Conservation (phyloP, 225 moss, liverwort and hornwort species). For the Thuidium tamariscinum region DNA sequence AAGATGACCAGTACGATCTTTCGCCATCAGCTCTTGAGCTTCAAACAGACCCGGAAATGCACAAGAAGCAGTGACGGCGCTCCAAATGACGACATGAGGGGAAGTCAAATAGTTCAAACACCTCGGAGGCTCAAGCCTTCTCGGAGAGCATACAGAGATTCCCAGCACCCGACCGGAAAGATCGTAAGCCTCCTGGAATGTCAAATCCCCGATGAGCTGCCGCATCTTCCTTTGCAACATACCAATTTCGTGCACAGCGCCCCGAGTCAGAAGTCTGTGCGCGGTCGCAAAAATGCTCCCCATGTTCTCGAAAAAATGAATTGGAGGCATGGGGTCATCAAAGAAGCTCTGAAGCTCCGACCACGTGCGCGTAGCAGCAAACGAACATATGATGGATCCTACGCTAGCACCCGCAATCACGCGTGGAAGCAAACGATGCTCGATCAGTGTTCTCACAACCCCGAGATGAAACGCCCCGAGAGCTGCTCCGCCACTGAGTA, state of each 20-base stretch:
- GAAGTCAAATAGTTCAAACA: slow-evolving; percentile 94
- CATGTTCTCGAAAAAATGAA: slow-evolving; percentile 96
- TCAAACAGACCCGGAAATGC: slow-evolving; percentile 96
- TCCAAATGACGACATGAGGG: slow-evolving; percentile 99
- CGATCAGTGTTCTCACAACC: slow-evolving; percentile 88
- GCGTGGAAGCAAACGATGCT: slow-evolving; percentile 82
- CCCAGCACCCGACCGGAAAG: slow-evolving; percentile 92
- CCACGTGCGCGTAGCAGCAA: slow-evolving; percentile 98
- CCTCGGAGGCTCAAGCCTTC: slow-evolving; percentile 83
- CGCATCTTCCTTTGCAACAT: slow-evolving; percentile 82
- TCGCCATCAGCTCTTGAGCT: slow-evolving; percentile 99
- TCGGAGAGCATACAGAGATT: slow-evolving; percentile 89
- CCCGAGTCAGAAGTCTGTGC: slow-evolving; percentile 83
- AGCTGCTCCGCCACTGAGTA: slow-evolving; percentile 93
- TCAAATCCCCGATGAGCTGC: slow-evolving; percentile 92
- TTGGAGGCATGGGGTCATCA: slow-evolving; percentile 79
- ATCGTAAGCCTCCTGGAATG: slow-evolving; percentile 98
- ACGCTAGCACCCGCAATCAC: slow-evolving; percentile 98
- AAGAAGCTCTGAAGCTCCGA: slow-evolving; percentile 89
- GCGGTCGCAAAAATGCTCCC: slow-evolving; percentile 97
- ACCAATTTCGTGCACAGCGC: slow-evolving; percentile 90
- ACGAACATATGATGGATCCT: slow-evolving; percentile 93
- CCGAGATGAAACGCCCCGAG: slow-evolving; percentile 94
- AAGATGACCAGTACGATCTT: slow-evolving; percentile 87
- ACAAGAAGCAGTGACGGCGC: slow-evolving; percentile 97